Evolutionary conservation across 441 rosid genomes (phyloP).

Genomic region (Heliophila coronopifolia): DNA sequence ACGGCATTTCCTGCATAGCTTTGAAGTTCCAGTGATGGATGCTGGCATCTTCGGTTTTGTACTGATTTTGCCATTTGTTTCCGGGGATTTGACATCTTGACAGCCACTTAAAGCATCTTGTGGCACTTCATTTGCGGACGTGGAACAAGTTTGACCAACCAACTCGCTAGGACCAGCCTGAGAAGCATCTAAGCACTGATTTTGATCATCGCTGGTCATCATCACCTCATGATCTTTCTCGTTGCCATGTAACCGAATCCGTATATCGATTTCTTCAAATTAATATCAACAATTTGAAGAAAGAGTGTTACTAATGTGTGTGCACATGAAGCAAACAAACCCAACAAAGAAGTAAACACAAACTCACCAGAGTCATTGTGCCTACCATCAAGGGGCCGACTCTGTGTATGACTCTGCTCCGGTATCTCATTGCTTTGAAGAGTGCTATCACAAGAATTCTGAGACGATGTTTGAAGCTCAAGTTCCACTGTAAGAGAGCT

Average conservation of each 20-base stretch:
- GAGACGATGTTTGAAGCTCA: conserved; percentile 45
- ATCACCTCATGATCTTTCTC: conserved; percentile 45
- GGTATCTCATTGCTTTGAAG: conserved; percentile 42
- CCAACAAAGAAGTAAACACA: conserved; percentile 43
- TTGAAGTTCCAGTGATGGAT: no score
- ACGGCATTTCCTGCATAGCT: conserved; percentile 32
- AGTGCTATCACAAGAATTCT: conserved; percentile 54
- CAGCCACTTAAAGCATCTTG: conserved; percentile 7
- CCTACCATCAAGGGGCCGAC: conserved; percentile 22
- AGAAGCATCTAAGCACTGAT: no score
- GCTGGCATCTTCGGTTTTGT: no score
- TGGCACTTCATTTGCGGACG: conserved; percentile 29
- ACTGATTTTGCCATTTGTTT: no score
- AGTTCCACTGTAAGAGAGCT: conserved; percentile 56
- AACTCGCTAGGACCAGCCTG: no score
- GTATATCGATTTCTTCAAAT: conserved; percentile 60
- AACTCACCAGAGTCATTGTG: conserved; percentile 55
- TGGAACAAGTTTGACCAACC: conserved; percentile 46
- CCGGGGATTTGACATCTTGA: conserved; percentile 5
- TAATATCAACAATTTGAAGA: conserved; percentile 44
- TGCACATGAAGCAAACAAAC: conserved; percentile 39
- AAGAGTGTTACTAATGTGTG: conserved; percentile 39
- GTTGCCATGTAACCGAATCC: conserved; percentile 71
- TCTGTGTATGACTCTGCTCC: conserved; percentile 23
- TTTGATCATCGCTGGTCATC: conserved; percentile 36